phyloP scores from a whole-genome alignment of 2,329 filamentous ascomycete genomes.

The Pezicula neosporulosa region DNA sequence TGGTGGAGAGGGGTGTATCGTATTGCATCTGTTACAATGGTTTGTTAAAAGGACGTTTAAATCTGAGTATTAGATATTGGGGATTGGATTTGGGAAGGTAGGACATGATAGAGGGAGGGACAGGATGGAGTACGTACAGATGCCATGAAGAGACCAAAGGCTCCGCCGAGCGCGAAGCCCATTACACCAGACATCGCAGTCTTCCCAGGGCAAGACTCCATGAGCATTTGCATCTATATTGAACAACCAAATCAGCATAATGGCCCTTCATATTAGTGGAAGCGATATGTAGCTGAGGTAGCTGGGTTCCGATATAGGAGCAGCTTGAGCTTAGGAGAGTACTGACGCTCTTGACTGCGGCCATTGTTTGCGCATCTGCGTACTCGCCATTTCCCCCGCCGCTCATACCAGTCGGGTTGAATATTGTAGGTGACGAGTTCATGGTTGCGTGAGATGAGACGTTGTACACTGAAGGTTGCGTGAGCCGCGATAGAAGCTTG shows the following conservation, averaged over 20 bases:
- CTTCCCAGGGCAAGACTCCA: conserved; percentile 92
- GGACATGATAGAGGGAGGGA: conserved; percentile 2
- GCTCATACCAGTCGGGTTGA: not conserved
- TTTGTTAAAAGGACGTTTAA: not conserved
- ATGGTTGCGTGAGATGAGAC: not conserved
- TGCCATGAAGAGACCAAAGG: conserved; percentile 98
- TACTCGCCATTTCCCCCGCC: conserved; percentile 9
- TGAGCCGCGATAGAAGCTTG: too few relatives aligned
- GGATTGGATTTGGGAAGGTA: not conserved
- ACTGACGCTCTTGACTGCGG: conserved; percentile 27
- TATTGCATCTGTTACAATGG: conserved; percentile 77
- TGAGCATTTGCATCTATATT: conserved; percentile 38
- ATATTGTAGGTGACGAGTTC: not conserved
- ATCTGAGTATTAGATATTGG: not conserved
- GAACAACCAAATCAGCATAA: conserved; percentile 3
- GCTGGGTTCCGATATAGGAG: not conserved
- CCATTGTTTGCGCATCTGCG: conserved; percentile 23
- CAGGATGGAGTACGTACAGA: conserved; percentile 56
- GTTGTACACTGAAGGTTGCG: too few relatives aligned
- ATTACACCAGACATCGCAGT: conserved; percentile 86
- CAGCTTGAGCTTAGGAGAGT: not conserved
- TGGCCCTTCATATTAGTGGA: not conserved
- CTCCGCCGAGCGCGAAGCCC: conserved; percentile 89
- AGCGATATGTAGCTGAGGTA: not conserved
- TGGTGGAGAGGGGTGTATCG: conserved; percentile 73